These are phyloP conservation scores for Aspergillus sp. DNA, from an alignment of 2,329 filamentous ascomycete species.

Conservation along the genomic window DNA sequence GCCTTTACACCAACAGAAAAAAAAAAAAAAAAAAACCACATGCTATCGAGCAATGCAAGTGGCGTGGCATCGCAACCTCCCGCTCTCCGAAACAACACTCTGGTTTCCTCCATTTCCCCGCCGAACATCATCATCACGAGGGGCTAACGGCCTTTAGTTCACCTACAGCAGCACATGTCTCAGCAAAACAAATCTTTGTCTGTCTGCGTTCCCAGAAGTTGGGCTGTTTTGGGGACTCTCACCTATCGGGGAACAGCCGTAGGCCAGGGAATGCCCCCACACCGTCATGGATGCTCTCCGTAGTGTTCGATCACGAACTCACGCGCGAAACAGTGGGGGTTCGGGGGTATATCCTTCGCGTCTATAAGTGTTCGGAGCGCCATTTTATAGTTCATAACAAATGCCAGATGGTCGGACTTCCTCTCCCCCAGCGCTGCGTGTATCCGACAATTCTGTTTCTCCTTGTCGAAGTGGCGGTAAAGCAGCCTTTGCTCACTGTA, in stretches of 20 bases:
- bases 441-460: background rate
- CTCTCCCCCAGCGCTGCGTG: background rate
- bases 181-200: background rate
- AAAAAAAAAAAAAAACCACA: too few relatives aligned
- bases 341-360: background rate
- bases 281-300: background rate
- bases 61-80: background rate
- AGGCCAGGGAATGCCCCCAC: too few relatives aligned
- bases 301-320: conserved; percentile 1
- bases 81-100: background rate
- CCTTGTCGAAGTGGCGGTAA: background rate
- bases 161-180: background rate
- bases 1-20: too few relatives aligned
- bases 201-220: background rate
- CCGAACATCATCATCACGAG: background rate
- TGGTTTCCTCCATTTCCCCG: too few relatives aligned
- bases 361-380: background rate
- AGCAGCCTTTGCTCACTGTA: background rate
- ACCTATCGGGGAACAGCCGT: background rate
- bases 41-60: background rate
- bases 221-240: background rate
- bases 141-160: background rate
- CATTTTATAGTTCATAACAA: background rate
- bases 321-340: background rate
- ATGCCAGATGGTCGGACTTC: background rate